Evolutionary conservation across 2,329 filamentous ascomycete species (phyloP).

Genomic region (Aspergillus neotritici): DNA sequence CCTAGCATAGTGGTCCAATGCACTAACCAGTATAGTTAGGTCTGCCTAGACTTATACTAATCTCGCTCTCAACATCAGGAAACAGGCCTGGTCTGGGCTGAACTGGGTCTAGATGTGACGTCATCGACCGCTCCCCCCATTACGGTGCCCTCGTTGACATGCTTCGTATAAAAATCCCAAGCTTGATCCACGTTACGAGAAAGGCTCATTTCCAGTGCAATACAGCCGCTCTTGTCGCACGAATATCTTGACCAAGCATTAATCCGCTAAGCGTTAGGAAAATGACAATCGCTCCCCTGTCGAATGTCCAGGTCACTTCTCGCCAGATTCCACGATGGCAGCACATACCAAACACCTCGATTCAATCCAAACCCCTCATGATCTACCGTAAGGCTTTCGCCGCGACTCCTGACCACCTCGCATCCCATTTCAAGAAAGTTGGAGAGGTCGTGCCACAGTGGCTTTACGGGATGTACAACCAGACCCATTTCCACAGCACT

Average conservation of each 20-base stretch:
- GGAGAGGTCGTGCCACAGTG: slow-evolving; percentile 59
- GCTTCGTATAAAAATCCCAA: no score
- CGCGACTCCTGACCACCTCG: slow-evolving; percentile 47
- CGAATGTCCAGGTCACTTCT: slow-evolving; percentile 51
- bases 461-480: slow-evolving; percentile 63
- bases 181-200: no score
- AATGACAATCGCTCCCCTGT: slow-evolving; percentile 41
- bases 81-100: no score
- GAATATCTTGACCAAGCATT: background rate
- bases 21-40: no score
- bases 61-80: no score
- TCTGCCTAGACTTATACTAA: no score
- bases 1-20: no score
- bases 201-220: no score
- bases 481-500: slow-evolving; percentile 62
- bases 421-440: slow-evolving; percentile 50
- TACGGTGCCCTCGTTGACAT: no score
- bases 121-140: no score
- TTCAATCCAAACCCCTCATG: slow-evolving; percentile 58
- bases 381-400: slow-evolving; percentile 60
- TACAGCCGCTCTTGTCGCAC: no score
- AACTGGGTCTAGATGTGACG: no score
- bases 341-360: slow-evolving; percentile 59
- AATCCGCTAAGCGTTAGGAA: background rate
- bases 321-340: slow-evolving; percentile 55